Percentiles rank a stretch among this genome's conserved stretches.
phyloP scores from a whole-genome alignment of 176 grass and related monocot species.

The Dactylis glomerata region DNA sequence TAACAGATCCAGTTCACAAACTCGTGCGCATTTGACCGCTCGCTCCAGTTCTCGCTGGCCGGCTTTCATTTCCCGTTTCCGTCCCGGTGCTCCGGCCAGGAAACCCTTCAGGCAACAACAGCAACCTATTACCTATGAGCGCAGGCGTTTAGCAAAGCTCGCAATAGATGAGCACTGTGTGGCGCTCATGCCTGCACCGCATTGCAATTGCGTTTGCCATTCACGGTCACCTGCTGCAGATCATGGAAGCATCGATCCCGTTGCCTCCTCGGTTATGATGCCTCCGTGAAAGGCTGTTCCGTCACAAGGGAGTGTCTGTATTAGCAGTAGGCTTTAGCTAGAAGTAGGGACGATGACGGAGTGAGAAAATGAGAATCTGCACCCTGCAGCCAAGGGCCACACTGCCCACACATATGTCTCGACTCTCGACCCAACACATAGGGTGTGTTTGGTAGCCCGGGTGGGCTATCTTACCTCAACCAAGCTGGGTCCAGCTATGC shows the following conservation, averaged over 20 bases:
- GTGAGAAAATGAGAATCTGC: slow-evolving; percentile 5
- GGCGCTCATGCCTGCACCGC: not conserved
- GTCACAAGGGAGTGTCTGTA: not conserved
- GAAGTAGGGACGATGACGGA: not conserved
- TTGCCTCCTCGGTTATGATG: slow-evolving; percentile 12
- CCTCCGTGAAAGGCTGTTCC: not conserved
- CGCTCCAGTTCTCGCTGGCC: not conserved
- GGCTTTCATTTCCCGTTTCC: slow-evolving; percentile 2
- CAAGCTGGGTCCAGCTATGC: no score
- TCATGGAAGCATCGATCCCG: slow-evolving; percentile 17
- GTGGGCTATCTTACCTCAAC: no score
- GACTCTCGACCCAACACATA: no score
- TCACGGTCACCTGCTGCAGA: not conserved
- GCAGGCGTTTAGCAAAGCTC: not conserved
- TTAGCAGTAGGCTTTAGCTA: not conserved
- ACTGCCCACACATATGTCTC: not conserved
- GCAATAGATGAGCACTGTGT: not conserved
- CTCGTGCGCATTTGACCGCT: not conserved
- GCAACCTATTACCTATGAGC: not conserved
- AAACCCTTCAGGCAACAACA: not conserved
- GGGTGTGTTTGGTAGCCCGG: no score
- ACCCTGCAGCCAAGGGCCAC: not conserved
- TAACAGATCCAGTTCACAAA: not conserved
- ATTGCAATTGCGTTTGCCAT: not conserved
- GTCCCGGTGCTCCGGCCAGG: not conserved